phyloP scores from a whole-genome alignment of 1,139 yeast genomes.

The Diutina neorugosa region DNA sequence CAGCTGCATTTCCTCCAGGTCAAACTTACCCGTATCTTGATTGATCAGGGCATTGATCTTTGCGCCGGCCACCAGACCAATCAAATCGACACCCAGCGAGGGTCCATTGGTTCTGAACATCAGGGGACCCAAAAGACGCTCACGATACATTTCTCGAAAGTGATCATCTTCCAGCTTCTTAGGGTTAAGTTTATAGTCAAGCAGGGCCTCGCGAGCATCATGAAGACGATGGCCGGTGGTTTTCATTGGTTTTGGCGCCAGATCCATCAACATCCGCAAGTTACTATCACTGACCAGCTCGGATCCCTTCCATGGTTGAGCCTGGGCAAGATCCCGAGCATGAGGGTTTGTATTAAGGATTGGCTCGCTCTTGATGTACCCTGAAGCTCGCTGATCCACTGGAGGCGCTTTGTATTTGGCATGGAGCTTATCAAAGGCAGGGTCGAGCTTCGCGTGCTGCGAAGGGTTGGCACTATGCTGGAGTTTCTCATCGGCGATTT shows the following conservation, averaged over 20 bases:
- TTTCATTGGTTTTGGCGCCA: conserved; percentile 31
- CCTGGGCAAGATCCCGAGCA: conserved; percentile 38
- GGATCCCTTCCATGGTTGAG: conserved; percentile 57
- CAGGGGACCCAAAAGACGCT: conserved; percentile 49
- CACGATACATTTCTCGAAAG: conserved; percentile 52
- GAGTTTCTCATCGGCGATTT: conserved; percentile 20
- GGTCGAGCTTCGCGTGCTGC: conserved; percentile 11
- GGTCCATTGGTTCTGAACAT: conserved; percentile 17
- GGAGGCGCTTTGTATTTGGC: conserved; percentile 7
- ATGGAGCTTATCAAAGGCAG: conserved; percentile 10
- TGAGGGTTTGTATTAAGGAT: conserved; percentile 31
- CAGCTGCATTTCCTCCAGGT: conserved; percentile 28
- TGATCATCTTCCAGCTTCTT: conserved; percentile 29
- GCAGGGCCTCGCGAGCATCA: conserved; percentile 50
- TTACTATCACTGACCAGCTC: conserved; percentile 42
- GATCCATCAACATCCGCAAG: conserved; percentile 53
- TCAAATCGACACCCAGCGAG: conserved; percentile 16
- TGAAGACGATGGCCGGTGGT: conserved; percentile 29
- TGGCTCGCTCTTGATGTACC: conserved; percentile 20
- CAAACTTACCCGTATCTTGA: conserved; percentile 50
- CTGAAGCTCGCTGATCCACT: conserved; percentile 4
- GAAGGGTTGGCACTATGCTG: conserved; percentile 6
- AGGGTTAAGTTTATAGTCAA: conserved; percentile 43
- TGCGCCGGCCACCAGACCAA: conserved; percentile 60
- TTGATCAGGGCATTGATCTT: conserved; percentile 63